phyloP scores from a whole-genome alignment of 192 early-diverging fungal species.

The Oehlia diaphana region DNA sequence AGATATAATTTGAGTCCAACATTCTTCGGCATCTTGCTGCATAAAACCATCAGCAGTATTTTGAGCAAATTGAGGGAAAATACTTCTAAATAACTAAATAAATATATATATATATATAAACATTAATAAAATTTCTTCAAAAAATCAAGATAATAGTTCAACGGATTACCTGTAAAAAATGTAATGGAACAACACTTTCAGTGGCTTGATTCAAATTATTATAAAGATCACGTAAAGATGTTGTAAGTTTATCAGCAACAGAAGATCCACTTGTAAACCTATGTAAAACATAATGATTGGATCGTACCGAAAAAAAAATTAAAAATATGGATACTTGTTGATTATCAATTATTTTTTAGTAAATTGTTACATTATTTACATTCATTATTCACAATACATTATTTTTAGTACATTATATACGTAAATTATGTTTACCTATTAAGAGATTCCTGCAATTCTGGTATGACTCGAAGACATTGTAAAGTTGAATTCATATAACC shows the following conservation, averaged over 20 bases:
- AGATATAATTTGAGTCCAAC: conserved; percentile 88
- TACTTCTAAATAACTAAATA: conserved; percentile 62
- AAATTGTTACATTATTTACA: too few species aligned
- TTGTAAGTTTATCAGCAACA: conserved; percentile 56
- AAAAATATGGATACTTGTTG: too few species aligned
- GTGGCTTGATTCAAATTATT: conserved; percentile 66
- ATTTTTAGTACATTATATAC: too few species aligned
- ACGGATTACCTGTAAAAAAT: conserved; percentile 66
- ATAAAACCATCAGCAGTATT: conserved; percentile 68
- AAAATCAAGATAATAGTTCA: neutral
- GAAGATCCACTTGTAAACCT: conserved; percentile 50
- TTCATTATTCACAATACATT: too few species aligned
- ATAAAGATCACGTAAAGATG: conserved; percentile 73
- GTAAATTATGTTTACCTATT: conserved; percentile 40
- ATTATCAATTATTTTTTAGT: too few species aligned
- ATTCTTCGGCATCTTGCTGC: conserved; percentile 99
- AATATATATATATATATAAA: neutral
- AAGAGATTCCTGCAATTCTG: conserved; percentile 71
- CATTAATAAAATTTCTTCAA: neutral
- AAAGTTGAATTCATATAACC: conserved; percentile 89
- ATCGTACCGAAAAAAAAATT: too few species aligned
- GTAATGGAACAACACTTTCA: conserved; percentile 72
- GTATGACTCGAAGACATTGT: conserved; percentile 89
- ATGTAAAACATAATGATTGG: neutral
- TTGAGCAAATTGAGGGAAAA: conserved; percentile 88